A percentile compares a stretch with the other conserved stretches of the same genome.
Evolutionary conservation across 2,329 filamentous ascomycete genomes (phyloP).

Genomic region (Aspergillus sp.): DNA sequence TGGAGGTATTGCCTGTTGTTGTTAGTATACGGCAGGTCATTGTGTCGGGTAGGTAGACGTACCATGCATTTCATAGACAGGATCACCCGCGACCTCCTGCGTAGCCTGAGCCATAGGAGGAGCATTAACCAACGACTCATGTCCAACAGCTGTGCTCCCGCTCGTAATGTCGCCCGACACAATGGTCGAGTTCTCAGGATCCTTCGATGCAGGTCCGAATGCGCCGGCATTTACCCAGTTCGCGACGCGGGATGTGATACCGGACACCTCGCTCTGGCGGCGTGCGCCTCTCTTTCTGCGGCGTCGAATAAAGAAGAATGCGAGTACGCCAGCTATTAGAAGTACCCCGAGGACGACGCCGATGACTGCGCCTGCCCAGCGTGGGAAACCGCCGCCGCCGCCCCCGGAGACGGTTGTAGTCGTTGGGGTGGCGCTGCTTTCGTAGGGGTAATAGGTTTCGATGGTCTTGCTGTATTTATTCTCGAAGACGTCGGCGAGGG

Average conservation of each 20-base stretch:
- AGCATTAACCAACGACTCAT: no score
- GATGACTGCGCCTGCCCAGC: conserved; percentile 59
- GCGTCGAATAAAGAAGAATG: conserved; percentile 21
- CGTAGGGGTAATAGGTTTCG: conserved; percentile 18
- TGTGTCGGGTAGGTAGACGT: not conserved
- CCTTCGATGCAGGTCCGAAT: not conserved
- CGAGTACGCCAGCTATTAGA: conserved; percentile 11
- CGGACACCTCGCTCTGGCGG: conserved; percentile 2
- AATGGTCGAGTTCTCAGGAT: not conserved
- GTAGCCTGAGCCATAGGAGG: not conserved
- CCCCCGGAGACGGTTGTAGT: not conserved
- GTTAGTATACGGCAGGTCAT: not conserved
- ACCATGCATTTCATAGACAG: conserved; percentile 14
- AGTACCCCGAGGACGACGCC: conserved; percentile 25
- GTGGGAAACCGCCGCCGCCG: conserved; percentile 41
- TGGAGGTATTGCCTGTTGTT: not conserved
- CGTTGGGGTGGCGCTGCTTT: conserved; percentile 28
- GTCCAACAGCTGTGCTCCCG: not conserved
- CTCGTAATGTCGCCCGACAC: not conserved
- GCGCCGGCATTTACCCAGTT: conserved; percentile 10
- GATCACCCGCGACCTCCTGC: conserved; percentile 8
- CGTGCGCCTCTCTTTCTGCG: conserved; percentile 1
- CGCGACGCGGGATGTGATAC: not conserved
- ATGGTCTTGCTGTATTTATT: conserved; percentile 9
- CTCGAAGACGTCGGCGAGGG: conserved; percentile 7